These are phyloP conservation scores for Murraya koenigii DNA, from an alignment of 345 rosid genomes.

Conservation along the genomic window DNA sequence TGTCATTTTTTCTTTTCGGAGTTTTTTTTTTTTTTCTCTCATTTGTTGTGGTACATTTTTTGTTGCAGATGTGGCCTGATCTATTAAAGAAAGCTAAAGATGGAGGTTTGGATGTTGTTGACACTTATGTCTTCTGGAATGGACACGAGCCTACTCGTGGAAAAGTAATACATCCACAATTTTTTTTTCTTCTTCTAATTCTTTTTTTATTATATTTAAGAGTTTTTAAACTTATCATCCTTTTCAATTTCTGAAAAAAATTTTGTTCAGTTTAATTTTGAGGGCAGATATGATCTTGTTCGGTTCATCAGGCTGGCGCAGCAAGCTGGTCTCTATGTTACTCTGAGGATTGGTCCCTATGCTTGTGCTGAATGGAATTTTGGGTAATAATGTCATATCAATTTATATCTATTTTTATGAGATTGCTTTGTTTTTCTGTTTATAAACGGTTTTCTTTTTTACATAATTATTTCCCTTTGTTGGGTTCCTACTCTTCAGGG, in stretches of 20 bases:
- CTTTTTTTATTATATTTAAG: too few relatives aligned
- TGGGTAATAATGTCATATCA: conserved; percentile 44
- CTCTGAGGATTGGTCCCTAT: conserved; percentile 95
- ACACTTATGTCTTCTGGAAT: conserved; percentile 97
- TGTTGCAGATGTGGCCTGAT: conserved; percentile 91
- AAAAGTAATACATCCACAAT: background rate
- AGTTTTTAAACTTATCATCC: background rate
- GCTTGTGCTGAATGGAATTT: conserved; percentile 97
- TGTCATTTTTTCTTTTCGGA: too few relatives aligned
- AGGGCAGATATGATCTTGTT: conserved; percentile 68
- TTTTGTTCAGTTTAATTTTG: background rate
- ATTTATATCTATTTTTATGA: background rate
- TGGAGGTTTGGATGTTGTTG: conserved; percentile 88
- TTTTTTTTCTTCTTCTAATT: background rate
- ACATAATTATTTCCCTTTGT: background rate
- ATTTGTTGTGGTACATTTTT: background rate
- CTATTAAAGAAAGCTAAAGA: conserved; percentile 92
- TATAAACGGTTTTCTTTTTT: too few relatives aligned
- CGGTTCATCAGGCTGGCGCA: conserved; percentile 75
- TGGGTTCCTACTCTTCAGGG: conserved; percentile 9
- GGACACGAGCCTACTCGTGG: conserved; percentile 67
- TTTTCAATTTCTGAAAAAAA: too few relatives aligned
- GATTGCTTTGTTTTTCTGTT: background rate
- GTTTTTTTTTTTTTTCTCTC: too few relatives aligned
- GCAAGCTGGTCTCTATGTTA: conserved; percentile 83